Conservation (phyloP, 2,329 filamentous ascomycete species). For the Botrytis aclada region DNA sequence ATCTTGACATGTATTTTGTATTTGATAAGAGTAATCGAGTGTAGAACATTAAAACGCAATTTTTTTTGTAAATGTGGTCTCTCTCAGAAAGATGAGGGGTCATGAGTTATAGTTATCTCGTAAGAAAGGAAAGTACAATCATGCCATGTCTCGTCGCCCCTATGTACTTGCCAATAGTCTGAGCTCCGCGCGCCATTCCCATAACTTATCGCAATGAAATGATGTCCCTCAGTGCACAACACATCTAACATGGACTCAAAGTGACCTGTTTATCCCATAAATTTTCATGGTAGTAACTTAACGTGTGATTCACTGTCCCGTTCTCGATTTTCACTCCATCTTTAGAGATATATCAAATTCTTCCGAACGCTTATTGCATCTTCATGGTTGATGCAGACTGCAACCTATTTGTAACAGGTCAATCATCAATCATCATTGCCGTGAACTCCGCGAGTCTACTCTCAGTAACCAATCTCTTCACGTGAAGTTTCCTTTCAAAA, state of each 20-base stretch:
- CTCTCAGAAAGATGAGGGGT: background rate
- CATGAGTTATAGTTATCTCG: background rate
- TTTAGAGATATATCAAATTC: background rate
- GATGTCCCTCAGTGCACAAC: rapidly evolving
- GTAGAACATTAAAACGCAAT: background rate
- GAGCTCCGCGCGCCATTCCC: background rate
- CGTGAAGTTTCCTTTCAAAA: background rate
- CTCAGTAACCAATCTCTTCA: background rate
- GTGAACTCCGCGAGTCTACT: background rate
- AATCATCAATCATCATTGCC: too few species aligned
- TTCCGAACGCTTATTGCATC: background rate
- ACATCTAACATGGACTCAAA: background rate
- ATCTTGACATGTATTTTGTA: background rate
- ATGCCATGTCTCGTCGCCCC: background rate
- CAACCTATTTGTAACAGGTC: background rate
- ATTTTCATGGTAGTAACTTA: rapidly evolving
- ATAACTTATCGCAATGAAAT: background rate
- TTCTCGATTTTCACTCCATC: background rate
- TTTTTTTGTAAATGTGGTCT: background rate
- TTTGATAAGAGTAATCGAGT: background rate
- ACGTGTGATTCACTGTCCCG: background rate
- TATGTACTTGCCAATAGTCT: background rate
- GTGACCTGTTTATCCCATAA: too few species aligned
- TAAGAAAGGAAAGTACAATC: background rate
- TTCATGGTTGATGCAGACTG: background rate